Base-by-base conservation (phyloP, 2,329 filamentous ascomycete species). In the Penicillium palitans region DNA sequence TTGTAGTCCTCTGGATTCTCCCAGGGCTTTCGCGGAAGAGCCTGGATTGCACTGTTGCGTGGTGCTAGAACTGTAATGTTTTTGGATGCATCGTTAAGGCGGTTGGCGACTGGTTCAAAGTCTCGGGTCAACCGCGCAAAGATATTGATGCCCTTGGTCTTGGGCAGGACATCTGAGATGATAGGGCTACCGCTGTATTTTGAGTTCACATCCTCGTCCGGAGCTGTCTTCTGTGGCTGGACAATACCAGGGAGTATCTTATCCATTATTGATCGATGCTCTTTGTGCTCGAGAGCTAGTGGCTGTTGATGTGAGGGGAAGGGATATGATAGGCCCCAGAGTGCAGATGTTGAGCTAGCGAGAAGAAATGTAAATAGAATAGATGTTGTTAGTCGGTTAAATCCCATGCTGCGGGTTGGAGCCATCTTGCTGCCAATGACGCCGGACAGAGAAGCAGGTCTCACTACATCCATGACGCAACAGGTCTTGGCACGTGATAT, bases 21-120 rank as follows among this genome's bases (percentile, higher is more conserved):
- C 73, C 76, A 78, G 0, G 93, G 93, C 74, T 97, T 98, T 52
- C 89, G 83, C 0, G 92, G 90, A 25, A 98, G 79, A 0, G 76
- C 79, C 64, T 90, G 89, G 69, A 99, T 86, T 3, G 88, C 91
- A 19, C 84, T 86, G 80, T 99, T 98, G 54, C 90, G 79, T 0
- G 95, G 95, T 6, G 93, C 93, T 3, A 98, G 85, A 25, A 98
- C 87, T 2, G 92, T 97, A 17, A 90, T 90, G 72, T 93, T 93
- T 58, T 83, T 76, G 0, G 78, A 71, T 0, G 81, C 74, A 71
- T 91, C 84, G 66, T 89, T 84, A 15, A 98, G 84, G 0, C 90
- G 89, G 24, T 79, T 77, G 10, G 86, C 83, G 21, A 93, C 82
- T n/a, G 82, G 77, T 47, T 87, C 83, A 67, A 93, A 86, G 70